phyloP scores from a whole-genome alignment of 345 rosid genomes.

The Cardamine chenopodiifolia region DNA sequence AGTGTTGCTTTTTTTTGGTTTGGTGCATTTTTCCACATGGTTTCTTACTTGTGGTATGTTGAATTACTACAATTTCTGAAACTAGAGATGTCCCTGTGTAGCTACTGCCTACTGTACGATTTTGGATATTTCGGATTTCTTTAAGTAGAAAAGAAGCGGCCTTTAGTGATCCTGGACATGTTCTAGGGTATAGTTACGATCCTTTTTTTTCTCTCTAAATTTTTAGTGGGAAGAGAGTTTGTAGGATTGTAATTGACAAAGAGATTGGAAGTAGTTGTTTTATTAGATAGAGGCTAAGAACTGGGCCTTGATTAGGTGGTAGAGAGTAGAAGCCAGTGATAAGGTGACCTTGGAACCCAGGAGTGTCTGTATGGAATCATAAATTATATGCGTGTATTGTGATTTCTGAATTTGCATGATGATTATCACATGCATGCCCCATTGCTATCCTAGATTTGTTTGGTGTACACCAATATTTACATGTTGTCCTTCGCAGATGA shows the following conservation, averaged over 20 bases:
- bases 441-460: slow-evolving; percentile 7
- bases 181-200: slow-evolving; percentile 6
- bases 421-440: not conserved
- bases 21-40: not conserved
- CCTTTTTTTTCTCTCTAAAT: not conserved
- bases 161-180: slow-evolving; percentile 26
- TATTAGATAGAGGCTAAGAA: slow-evolving; percentile 4
- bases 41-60: slow-evolving; percentile 10
- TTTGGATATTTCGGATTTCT: not conserved
- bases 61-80: slow-evolving; percentile 14
- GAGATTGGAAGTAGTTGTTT: slow-evolving; percentile 4
- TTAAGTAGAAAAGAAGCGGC: slow-evolving; percentile 17
- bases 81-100: slow-evolving; percentile 10
- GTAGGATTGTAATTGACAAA: slow-evolving; percentile 4
- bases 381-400: not conserved
- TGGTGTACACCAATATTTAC: slow-evolving; percentile 14
- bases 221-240: slow-evolving; percentile 6
- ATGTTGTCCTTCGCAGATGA: slow-evolving; percentile 52
- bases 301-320: not conserved
- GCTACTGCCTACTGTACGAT: slow-evolving; percentile 6
- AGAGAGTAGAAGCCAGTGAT: slow-evolving; percentile 7
- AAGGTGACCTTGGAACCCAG: slow-evolving; percentile 14
- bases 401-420: not conserved
- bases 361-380: not conserved
- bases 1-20: not conserved